A percentile compares a stretch with the other conserved stretches of the same genome.
Conservation (phyloP, 75 land plant genomes). For the Cryptomeria japonica region DNA sequence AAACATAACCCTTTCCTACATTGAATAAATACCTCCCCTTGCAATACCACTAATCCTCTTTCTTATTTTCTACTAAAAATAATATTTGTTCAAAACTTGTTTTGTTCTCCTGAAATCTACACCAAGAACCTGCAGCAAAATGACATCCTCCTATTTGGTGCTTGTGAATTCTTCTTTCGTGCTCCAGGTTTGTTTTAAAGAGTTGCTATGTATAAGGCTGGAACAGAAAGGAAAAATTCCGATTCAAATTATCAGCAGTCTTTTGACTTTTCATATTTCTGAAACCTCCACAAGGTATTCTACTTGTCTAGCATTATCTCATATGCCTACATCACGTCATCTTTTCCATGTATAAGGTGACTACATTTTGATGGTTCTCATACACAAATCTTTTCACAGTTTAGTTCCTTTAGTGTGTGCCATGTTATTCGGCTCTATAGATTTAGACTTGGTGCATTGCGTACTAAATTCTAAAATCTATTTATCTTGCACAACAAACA, state of each 20-base stretch:
- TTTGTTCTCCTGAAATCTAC: neutral
- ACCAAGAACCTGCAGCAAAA: neutral
- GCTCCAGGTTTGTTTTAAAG: neutral
- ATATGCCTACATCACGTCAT: neutral
- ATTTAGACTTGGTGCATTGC: neutral
- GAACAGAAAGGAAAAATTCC: too few relatives aligned
- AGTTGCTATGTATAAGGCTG: neutral
- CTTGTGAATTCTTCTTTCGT: neutral
- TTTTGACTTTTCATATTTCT: neutral
- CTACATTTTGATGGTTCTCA: neutral
- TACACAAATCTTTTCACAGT: too few relatives aligned
- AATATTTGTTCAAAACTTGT: too few relatives aligned
- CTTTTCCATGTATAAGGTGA: neutral
- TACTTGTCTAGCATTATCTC: neutral
- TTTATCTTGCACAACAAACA: neutral
- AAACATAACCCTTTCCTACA: neutral
- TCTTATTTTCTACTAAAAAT: neutral
- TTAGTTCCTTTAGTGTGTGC: neutral
- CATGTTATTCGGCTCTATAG: neutral
- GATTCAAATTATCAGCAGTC: neutral
- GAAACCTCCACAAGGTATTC: neutral
- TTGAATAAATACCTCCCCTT: neutral
- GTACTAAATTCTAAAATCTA: too few relatives aligned
- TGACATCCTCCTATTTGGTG: neutral
- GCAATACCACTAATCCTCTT: neutral